Evolutionary conservation across 768 basidiomycete genomes (phyloP).

Genomic region (Amanita pallidorosea): DNA sequence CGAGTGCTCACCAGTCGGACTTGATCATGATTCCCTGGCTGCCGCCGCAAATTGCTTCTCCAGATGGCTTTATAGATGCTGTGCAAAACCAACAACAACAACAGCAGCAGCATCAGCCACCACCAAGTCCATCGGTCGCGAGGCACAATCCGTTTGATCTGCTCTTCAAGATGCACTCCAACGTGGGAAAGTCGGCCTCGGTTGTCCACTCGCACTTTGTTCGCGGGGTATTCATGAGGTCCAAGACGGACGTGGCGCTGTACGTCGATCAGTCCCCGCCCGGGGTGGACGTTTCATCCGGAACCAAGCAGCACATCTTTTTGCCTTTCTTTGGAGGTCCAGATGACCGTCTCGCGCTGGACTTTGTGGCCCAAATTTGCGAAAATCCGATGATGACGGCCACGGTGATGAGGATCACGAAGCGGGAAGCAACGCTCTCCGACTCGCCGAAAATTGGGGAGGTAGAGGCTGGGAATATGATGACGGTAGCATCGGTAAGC

Average conservation of each 20-base stretch:
- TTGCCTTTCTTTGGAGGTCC: constrained; percentile 92
- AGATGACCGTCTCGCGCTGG: constrained; percentile 81
- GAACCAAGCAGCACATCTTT: constrained; percentile 53
- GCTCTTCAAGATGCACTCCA: constrained; percentile 31
- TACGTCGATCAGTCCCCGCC: constrained; percentile 61
- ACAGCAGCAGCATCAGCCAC: constrained; percentile 6
- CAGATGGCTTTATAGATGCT: constrained; percentile 8
- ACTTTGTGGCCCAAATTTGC: constrained; percentile 79
- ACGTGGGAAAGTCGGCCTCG: constrained; percentile 33
- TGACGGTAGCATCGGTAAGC: constrained; percentile 41
- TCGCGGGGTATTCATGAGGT: constrained; percentile 65
- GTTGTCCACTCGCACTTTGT: constrained; percentile 75
- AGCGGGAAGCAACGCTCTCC: constrained; percentile 22
- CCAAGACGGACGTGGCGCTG: constrained; percentile 68
- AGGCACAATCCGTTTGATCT: constrained; percentile 60
- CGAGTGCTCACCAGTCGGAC: constrained; percentile 46
- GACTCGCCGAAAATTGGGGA: constrained; percentile 13
- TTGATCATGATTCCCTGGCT: constrained; percentile 82
- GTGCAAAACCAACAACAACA: constrained; percentile 4
- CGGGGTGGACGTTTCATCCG: constrained; percentile 8
- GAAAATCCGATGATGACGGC: constrained; percentile 56
- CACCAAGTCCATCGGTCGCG: background rate
- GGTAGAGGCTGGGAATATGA: constrained; percentile 23
- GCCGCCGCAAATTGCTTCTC: constrained; percentile 24
- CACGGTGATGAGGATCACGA: constrained; percentile 60